Percentiles rank a stretch among this genome's conserved stretches.
These are phyloP conservation scores for Berberis vulgaris DNA, from an alignment of 164 flowering plant genomes.

Conservation along the genomic window DNA sequence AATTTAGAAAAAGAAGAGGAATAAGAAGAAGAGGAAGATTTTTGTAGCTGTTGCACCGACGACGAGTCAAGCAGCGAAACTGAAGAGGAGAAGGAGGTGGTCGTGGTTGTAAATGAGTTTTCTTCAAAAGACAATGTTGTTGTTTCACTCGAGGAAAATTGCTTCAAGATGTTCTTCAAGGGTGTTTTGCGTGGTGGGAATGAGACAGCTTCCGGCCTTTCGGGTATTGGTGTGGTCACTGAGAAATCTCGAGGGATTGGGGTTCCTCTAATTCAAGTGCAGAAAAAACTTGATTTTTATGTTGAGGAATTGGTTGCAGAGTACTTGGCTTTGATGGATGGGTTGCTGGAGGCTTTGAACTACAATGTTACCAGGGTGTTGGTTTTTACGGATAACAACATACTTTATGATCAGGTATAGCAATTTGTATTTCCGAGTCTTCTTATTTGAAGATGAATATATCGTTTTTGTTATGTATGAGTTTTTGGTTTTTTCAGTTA, in stretches of 20 bases:
- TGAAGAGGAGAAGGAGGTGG: constrained; percentile 29
- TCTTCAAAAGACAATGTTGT: too few species aligned
- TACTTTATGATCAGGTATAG: constrained; percentile 54
- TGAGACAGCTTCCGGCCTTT: constrained; percentile 38
- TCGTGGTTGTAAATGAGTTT: too few species aligned
- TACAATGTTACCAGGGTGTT: constrained; percentile 33
- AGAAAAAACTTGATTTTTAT: constrained; percentile 78
- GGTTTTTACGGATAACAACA: constrained; percentile 67
- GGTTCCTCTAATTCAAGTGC: constrained; percentile 41
- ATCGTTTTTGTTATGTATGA: too few species aligned
- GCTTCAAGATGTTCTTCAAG: constrained; percentile 66
- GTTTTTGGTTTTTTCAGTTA: too few species aligned
- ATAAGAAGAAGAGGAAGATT: too few species aligned
- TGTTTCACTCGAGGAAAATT: too few species aligned
- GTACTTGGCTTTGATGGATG: constrained; percentile 81
- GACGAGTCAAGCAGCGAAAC: too few species aligned
- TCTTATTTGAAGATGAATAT: background rate
- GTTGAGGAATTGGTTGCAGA: constrained; percentile 73
- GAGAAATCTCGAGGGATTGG: constrained; percentile 27
- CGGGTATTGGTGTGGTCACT: constrained; percentile 84
- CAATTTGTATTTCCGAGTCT: background rate
- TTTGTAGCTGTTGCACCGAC: too few species aligned
- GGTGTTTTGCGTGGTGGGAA: constrained; percentile 48
- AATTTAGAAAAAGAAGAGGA: too few species aligned
- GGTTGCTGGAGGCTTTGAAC: constrained; percentile 46